phyloP scores from a whole-genome alignment of 2,329 filamentous ascomycete genomes.

The Stachybotrys chartarum region DNA sequence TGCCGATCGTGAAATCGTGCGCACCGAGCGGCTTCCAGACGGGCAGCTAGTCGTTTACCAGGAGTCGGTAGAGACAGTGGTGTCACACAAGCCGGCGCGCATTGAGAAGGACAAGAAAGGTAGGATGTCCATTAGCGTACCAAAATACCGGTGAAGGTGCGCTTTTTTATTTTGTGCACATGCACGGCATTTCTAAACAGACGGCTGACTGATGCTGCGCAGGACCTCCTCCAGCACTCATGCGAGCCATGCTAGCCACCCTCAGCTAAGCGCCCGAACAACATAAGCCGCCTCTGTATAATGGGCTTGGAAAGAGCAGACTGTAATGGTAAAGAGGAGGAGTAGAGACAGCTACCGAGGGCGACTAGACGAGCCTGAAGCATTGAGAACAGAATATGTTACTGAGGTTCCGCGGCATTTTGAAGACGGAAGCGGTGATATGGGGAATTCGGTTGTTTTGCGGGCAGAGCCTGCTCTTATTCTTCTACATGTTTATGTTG shows the following conservation, averaged over 20 bases:
- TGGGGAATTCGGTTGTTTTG: not conserved
- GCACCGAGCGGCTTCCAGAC: constrained; percentile 49
- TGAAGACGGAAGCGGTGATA: not conserved
- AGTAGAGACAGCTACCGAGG: not conserved
- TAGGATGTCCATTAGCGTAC: constrained; percentile 84
- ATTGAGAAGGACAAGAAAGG: constrained; percentile 91
- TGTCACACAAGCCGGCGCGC: constrained; percentile 52
- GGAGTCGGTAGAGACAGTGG: constrained; percentile 48
- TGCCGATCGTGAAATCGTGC: constrained; percentile 45
- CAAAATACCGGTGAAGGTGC: constrained; percentile 57
- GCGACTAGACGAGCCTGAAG: not conserved
- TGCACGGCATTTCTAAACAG: constrained; percentile 8
- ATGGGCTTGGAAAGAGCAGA: not conserved
- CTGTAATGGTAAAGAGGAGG: not conserved
- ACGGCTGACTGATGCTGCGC: constrained; percentile 23
- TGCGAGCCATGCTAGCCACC: constrained; percentile 65
- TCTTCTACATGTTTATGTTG: not conserved
- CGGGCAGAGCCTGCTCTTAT: not conserved
- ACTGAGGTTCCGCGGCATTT: not conserved
- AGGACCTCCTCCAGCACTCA: constrained; percentile 57
- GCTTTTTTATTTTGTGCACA: constrained; percentile 18
- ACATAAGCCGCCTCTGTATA: too few relatives aligned
- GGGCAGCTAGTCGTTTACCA: constrained; percentile 59
- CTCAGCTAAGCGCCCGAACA: constrained; percentile 43
- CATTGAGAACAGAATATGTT: not conserved